Evolutionary conservation across 352 stramenopile genomes (phyloP).

Genomic region (Pythium phragmitis): DNA sequence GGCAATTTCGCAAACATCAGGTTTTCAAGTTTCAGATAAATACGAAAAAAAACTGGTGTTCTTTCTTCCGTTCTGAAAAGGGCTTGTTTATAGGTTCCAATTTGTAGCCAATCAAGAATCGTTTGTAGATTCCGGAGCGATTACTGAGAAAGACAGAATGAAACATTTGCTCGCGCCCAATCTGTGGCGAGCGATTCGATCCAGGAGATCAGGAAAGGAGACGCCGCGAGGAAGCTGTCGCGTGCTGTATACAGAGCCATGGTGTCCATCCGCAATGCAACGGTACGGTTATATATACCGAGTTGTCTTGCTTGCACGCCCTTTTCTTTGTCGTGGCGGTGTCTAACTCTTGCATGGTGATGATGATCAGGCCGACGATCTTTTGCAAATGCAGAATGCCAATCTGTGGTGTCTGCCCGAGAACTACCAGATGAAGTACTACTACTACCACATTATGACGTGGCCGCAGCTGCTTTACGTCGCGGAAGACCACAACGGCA

Average conservation of each 20-base stretch:
- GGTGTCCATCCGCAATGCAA: conserved; percentile 96
- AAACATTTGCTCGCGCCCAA: background rate
- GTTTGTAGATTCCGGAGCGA: conserved; percentile 10
- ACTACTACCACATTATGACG: conserved; percentile 99
- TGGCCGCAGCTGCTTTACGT: conserved; percentile 99
- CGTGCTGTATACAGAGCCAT: conserved; percentile 39
- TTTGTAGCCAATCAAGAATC: conserved; percentile 1
- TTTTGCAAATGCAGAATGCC: conserved; percentile 98
- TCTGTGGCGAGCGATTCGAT: conserved; percentile 27
- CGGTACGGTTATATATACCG: conserved; percentile 35
- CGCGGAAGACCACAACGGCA: conserved; percentile 95
- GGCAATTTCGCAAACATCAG: conserved; percentile 7
- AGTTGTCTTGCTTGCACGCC: too few relatives aligned
- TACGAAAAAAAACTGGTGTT: background rate
- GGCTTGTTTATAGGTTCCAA: background rate
- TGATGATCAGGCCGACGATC: conserved; percentile 82
- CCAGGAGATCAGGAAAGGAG: background rate
- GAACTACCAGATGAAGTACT: conserved; percentile 99
- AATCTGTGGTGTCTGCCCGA: conserved; percentile 99
- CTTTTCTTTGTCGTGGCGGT: too few relatives aligned
- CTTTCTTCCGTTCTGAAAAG: background rate
- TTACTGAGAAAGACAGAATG: conserved; percentile 23
- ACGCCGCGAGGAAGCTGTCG: background rate
- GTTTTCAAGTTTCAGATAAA: background rate
- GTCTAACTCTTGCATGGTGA: background rate